Evolutionary conservation across 352 stramenopile species (phyloP), one percentile per base, ranked within the genome.

Genomic region (Elongisporangium anandrum): DNA sequence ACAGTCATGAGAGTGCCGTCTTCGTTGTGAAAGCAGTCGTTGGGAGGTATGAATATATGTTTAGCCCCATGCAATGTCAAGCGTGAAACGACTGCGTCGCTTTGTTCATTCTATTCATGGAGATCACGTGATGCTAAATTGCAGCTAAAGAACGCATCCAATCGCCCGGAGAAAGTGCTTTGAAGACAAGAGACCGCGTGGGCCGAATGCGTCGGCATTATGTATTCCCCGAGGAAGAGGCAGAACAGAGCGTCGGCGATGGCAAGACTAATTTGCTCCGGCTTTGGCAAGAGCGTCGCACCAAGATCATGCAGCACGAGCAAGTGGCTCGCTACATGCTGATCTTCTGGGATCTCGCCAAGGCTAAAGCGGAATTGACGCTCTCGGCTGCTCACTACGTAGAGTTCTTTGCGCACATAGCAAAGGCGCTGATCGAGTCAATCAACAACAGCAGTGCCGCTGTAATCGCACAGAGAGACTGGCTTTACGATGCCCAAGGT

Each of bases 311-410:
- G 51, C 47, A 62, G 8, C 59, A 75, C 22, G 68, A 80, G 20
- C 56, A 67, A 9, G 53, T 89, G 47, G 29, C 63, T 26, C 66
- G 66, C 2, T 57, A 76, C 22, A 56, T 87, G 59, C 62, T 56
- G 23, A 57, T 84, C 54, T 81, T 89, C 49, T 90, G 79, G 79
- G 77, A 86, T 57, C 57, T 90, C 47, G 76, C 77, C 57, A 89
- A 88, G 48, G 63, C 61, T 1, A 63, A 70, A 39, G 56, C 20
- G 21, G 60, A 64, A 4, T 57, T 38, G 21, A 50, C 57, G 50
- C 59, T 82, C 47, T 79, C 39, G 34, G 54, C 55, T 7, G 38
- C 59, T 4, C 57, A 69, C 20, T 92, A 92, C 68, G 57, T 77
- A 16, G 65, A 56, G 6, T 88, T 90, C 65, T 90, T 90, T 50